Evolutionary conservation across 768 basidiomycete genomes (phyloP), one percentile per base, ranked within the genome.

Genomic region (Cyclocybe aegerita): DNA sequence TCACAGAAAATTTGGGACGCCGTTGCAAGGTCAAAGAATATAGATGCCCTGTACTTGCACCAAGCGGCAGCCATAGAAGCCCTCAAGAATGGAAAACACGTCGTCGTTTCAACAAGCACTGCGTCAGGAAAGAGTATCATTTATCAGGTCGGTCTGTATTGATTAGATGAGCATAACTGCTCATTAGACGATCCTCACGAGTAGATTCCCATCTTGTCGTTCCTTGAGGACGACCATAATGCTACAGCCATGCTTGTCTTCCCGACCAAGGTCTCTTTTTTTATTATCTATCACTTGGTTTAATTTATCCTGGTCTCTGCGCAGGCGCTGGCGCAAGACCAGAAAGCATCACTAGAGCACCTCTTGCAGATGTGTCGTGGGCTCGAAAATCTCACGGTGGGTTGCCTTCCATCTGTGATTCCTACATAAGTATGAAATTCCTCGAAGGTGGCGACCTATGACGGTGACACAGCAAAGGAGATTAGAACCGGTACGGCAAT

Each of bases 111-210:
- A 4, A 95, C 93, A 0, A 87, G 86, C 55, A 96, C 93, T 7
- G 92, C 93, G 6, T 93, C 90, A 4, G 91, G 91, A 3, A 93
- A 93, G 70, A 92, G 89, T 67, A 70, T 92, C 10, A 90, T 93
- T 38, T 93, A 92, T 64, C 90, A 93, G 72, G 90, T 85, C 50
- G 31, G 59, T 45, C 38, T 30, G 8, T 7, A n/a, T 49, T 7
- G 3, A 9, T 38, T 41, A 6, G n/a, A 40, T 4, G 33, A 34
- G 49, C 46, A 34, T 50, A 34, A 48, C 37, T 2, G 35, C 9
- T n/a, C 30, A 7, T 12, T 9, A 4, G 16, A 1, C n/a, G 16
- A 33, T 23, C 38, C 31, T 14, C 4, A 17, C 4, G 29, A 12
- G 9, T 46, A 92, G 87, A 78, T 93, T 15, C 92, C 93, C 0